phyloP scores from a whole-genome alignment of 768 basidiomycete genomes.

The Albatrellus ellisii region DNA sequence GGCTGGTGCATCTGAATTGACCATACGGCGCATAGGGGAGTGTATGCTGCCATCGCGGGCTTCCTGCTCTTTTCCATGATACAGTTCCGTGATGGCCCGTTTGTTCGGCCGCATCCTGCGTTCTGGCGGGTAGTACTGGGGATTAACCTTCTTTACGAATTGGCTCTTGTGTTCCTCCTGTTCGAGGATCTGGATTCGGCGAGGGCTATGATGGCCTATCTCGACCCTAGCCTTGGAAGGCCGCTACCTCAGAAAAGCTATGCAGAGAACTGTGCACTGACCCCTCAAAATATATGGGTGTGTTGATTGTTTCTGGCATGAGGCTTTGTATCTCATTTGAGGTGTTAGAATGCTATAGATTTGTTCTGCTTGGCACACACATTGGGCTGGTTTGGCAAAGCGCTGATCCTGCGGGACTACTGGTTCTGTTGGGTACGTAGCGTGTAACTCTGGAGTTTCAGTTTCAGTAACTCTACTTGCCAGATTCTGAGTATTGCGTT shows the following conservation, averaged over 20 bases:
- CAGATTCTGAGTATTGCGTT: slow-evolving; percentile 83
- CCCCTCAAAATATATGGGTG: slow-evolving; percentile 55
- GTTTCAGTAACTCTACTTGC: slow-evolving; percentile 8
- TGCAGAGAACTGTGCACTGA: slow-evolving; percentile 67
- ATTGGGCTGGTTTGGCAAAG: slow-evolving; percentile 86
- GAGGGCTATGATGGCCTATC: slow-evolving; percentile 60
- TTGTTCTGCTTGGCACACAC: slow-evolving; percentile 81
- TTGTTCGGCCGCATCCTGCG: slow-evolving; percentile 77
- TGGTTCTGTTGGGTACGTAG: slow-evolving; percentile 83
- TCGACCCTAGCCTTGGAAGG: slow-evolving; percentile 60
- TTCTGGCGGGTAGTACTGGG: slow-evolving; percentile 77
- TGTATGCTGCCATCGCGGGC: slow-evolving; percentile 58
- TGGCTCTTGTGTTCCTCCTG: slow-evolving; percentile 71
- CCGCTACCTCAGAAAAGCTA: slow-evolving; percentile 79
- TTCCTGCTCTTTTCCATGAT: slow-evolving; percentile 78
- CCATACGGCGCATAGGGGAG: slow-evolving; percentile 35
- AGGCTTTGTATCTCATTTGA: not conserved
- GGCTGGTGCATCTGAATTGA: not conserved
- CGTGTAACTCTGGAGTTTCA: not conserved
- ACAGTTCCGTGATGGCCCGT: slow-evolving; percentile 85
- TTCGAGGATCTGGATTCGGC: slow-evolving; percentile 78
- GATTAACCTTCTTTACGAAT: slow-evolving; percentile 72
- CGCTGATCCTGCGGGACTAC: slow-evolving; percentile 80
- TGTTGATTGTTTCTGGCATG: slow-evolving; percentile 9
- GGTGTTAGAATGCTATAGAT: slow-evolving; percentile 57